Percentiles rank a stretch among this genome's conserved stretches.
Evolutionary conservation across 176 grass and related monocot species (phyloP).

Genomic region (Oryza brachyantha): DNA sequence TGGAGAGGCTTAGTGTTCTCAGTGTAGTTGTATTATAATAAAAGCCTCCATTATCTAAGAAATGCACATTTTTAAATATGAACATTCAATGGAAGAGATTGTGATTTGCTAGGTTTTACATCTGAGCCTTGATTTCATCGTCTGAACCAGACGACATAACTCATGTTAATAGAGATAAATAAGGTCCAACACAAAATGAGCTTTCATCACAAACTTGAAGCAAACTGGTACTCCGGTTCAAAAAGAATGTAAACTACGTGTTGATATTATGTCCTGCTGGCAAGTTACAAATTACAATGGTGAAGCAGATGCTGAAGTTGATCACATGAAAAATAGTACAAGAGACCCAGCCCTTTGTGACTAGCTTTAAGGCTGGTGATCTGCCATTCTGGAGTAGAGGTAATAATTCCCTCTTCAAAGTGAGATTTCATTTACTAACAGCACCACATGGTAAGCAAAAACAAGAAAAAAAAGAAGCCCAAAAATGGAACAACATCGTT

Average conservation of each 20-base stretch:
- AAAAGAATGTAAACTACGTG: conserved; percentile 30
- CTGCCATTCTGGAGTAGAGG: conserved; percentile 38
- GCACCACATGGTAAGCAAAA: conserved; percentile 33
- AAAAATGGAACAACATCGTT: conserved; percentile 50
- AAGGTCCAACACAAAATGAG: not conserved
- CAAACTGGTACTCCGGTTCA: not conserved
- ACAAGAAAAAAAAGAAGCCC: not conserved
- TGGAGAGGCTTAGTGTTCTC: too few relatives aligned
- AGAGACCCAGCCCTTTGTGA: conserved; percentile 23
- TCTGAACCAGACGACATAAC: too few relatives aligned
- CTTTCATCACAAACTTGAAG: not conserved
- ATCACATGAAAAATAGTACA: conserved; percentile 25
- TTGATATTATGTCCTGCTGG: conserved; percentile 29
- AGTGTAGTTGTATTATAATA: too few relatives aligned
- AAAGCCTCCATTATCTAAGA: too few relatives aligned
- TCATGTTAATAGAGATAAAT: not conserved
- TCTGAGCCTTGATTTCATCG: not conserved
- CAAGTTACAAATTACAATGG: conserved; percentile 16
- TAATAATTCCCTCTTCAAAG: conserved; percentile 25
- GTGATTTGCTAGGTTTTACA: not conserved
- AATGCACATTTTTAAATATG: not conserved
- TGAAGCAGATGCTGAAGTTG: not conserved
- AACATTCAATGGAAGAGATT: not conserved
- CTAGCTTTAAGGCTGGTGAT: conserved; percentile 43
- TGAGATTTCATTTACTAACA: conserved; percentile 59